Evolutionary conservation across 2,329 filamentous ascomycete genomes (phyloP).

Genomic region (Metarhizium sp.): DNA sequence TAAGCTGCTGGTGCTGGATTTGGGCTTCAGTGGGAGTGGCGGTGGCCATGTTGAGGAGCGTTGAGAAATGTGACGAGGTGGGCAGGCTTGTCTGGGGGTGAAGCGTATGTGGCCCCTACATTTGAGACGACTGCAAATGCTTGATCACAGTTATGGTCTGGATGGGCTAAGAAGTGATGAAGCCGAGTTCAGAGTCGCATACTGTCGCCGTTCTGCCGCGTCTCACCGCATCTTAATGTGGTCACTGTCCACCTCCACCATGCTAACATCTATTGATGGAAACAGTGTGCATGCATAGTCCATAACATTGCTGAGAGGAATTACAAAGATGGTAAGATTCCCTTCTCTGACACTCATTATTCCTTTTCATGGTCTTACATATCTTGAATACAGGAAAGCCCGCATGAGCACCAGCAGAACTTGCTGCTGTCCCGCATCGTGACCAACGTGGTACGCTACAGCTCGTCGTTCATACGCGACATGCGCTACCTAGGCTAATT

Average conservation of each 20-base stretch:
- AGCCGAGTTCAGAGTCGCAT: background rate
- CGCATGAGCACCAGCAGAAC: constrained; percentile 95
- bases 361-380: background rate
- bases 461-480: constrained; percentile 19
- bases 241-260: constrained; percentile 2
- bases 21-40: constrained; percentile 61
- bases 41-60: constrained; percentile 20
- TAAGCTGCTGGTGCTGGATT: constrained; percentile 74
- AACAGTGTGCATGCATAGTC: background rate
- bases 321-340: background rate
- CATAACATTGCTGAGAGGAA: background rate
- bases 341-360: background rate
- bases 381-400: constrained; percentile 59
- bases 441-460: constrained; percentile 70
- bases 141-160: background rate
- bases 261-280: background rate
- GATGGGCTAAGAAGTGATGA: background rate
- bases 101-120: background rate
- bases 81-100: background rate
- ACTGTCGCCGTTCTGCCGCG: constrained; percentile 20
- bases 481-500: background rate
- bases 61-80: constrained; percentile 33
- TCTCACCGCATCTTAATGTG: constrained; percentile 19
- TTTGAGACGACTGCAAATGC: background rate
- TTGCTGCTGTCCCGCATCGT: constrained; percentile 90